Evolutionary conservation across 2,329 filamentous ascomycete genomes (phyloP).

Genomic region (Lasiodiplodia sp.): DNA sequence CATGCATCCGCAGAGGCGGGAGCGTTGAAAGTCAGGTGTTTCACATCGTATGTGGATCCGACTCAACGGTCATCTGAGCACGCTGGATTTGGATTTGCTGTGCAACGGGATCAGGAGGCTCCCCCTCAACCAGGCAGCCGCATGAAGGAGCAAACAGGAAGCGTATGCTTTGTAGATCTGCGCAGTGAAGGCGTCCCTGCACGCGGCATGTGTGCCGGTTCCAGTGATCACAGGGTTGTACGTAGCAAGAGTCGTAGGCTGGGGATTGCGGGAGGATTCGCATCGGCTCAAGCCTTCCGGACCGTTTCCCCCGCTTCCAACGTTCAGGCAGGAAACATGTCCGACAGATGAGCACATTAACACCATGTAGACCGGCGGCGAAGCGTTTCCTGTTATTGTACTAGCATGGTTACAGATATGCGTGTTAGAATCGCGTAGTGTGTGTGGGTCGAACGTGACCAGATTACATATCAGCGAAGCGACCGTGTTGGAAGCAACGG

Average conservation of each 20-base stretch:
- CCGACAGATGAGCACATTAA: not conserved
- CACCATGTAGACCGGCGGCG: not conserved
- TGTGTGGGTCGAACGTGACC: not conserved
- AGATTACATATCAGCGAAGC: conserved; percentile 13
- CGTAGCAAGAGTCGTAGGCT: not conserved
- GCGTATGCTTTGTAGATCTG: not conserved
- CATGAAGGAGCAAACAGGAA: not conserved
- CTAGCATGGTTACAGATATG: not conserved
- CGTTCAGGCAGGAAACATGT: not conserved
- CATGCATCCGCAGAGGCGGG: not conserved
- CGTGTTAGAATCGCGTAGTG: not conserved
- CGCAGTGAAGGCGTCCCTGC: not conserved
- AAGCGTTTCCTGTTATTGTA: not conserved
- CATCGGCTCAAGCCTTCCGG: not conserved
- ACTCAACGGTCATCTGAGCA: not conserved
- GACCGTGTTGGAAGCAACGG: not conserved
- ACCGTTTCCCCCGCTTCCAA: not conserved
- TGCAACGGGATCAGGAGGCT: too few species aligned
- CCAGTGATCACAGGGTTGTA: not conserved
- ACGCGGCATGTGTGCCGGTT: too few species aligned
- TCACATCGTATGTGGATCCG: not conserved
- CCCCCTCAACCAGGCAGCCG: too few species aligned
- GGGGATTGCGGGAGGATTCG: not conserved
- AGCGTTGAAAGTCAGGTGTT: not conserved
- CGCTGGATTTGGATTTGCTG: not conserved